phyloP scores from a whole-genome alignment of 202 grass and related monocot species.

The Tripidium arundinaceum region DNA sequence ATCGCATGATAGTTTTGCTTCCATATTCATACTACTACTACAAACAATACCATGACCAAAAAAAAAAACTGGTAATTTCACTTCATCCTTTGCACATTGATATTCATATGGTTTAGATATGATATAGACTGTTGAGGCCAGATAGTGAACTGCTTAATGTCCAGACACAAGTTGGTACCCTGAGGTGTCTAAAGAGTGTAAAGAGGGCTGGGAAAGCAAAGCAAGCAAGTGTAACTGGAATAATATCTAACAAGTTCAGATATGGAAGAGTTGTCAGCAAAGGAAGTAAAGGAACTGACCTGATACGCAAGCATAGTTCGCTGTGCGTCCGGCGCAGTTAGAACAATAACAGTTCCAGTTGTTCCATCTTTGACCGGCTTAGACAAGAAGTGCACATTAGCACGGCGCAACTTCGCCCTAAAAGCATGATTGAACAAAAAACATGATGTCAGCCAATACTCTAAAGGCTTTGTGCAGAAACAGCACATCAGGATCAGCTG shows the following conservation, averaged over 20 bases:
- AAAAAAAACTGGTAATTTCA: too few relatives aligned
- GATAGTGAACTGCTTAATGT: slow-evolving; percentile 12
- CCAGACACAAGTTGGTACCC: not conserved
- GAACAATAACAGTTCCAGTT: slow-evolving; percentile 94
- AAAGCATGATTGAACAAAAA: not conserved
- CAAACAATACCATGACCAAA: not conserved
- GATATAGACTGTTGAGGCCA: not conserved
- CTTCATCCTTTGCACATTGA: too few relatives aligned
- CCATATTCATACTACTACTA: not conserved
- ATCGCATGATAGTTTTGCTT: not conserved
- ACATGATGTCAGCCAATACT: slow-evolving; percentile 18
- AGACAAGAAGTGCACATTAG: slow-evolving; percentile 92
- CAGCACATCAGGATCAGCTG: not conserved
- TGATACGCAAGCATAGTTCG: slow-evolving; percentile 97
- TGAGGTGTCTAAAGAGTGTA: not conserved
- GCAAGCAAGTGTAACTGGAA: not conserved
- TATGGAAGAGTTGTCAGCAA: not conserved
- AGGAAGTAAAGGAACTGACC: slow-evolving; percentile 47
- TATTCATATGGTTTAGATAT: not conserved
- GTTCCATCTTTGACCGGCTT: slow-evolving; percentile 77
- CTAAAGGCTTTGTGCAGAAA: not conserved
- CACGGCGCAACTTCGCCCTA: slow-evolving; percentile 67
- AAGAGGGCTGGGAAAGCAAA: not conserved
- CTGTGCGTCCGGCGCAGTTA: slow-evolving; percentile 90
- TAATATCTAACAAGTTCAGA: not conserved